Conservation (phyloP, 176 grass and related monocot species). For the Rhynchospora tenuis region DNA sequence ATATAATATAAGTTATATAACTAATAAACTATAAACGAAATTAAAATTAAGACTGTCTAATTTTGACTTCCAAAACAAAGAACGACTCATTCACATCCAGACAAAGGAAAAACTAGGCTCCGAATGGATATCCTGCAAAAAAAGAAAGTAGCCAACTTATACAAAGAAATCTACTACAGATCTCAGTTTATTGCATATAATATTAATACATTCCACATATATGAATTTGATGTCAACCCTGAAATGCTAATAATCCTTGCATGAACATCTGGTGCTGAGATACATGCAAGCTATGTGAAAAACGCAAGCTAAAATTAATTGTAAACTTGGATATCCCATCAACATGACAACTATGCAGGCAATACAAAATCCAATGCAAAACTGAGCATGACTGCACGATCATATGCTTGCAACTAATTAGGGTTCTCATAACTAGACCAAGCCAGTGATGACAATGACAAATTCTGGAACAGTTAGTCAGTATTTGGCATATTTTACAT, state of each 20-base stretch:
- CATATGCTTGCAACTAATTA: not conserved
- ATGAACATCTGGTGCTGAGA: not conserved
- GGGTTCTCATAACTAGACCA: not conserved
- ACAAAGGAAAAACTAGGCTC: not conserved
- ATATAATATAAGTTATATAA: not conserved
- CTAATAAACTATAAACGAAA: not conserved
- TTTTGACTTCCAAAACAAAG: not conserved
- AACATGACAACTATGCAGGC: not conserved
- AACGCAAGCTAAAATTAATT: not conserved
- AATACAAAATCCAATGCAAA: not conserved
- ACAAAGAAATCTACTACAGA: not conserved
- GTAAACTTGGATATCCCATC: not conserved
- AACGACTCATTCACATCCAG: slow-evolving; percentile 5
- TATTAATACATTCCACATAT: not conserved
- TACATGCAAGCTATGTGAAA: not conserved
- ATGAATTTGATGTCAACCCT: not conserved
- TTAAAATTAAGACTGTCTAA: not conserved
- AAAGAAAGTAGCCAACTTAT: slow-evolving; percentile 1
- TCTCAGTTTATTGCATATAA: not conserved
- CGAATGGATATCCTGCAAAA: slow-evolving; percentile 5
- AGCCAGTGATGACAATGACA: not conserved
- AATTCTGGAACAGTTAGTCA: not conserved
- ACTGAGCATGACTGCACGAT: not conserved
- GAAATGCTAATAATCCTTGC: not conserved
- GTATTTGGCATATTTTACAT: not conserved